Conservation (phyloP, 164 flowering plant species). For the Magnolia sinica region DNA sequence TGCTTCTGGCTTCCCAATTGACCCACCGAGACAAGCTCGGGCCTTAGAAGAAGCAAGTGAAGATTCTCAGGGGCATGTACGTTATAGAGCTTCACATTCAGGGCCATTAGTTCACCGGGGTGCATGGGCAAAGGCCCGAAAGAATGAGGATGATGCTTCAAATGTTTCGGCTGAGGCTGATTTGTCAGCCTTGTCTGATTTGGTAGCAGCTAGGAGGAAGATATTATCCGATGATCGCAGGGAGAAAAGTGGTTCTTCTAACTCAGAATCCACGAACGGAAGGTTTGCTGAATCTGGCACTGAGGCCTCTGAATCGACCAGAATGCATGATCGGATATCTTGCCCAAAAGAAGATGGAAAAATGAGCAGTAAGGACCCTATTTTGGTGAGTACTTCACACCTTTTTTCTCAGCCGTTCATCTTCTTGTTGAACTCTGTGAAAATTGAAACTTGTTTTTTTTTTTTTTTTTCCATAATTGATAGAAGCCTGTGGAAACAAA, state of each 20-base stretch:
- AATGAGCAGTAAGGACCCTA: slow-evolving; percentile 54
- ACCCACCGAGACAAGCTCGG: slow-evolving; percentile 82
- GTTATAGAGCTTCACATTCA: slow-evolving; percentile 85
- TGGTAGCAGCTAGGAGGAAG: slow-evolving; percentile 61
- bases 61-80: slow-evolving; percentile 42
- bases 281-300: slow-evolving; percentile 70
- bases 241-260: slow-evolving; percentile 46
- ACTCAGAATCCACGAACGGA: slow-evolving; percentile 43
- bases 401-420: not conserved
- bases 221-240: slow-evolving; percentile 51
- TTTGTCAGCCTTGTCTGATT: slow-evolving; percentile 47
- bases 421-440: not conserved
- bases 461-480: no score
- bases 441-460: not conserved
- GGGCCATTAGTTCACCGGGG: slow-evolving; percentile 80
- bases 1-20: slow-evolving; percentile 97
- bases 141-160: slow-evolving; percentile 59
- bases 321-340: slow-evolving; percentile 43
- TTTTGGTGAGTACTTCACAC: slow-evolving; percentile 48
- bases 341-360: slow-evolving; percentile 54
- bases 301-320: slow-evolving; percentile 48
- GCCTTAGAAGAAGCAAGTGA: slow-evolving; percentile 43
- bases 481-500: no score
- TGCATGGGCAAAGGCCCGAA: slow-evolving; percentile 70
- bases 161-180: slow-evolving; percentile 60